These are phyloP conservation scores for Actinidia chinensis DNA, from an alignment of 179 eudicot genomes.

Conservation along the genomic window DNA sequence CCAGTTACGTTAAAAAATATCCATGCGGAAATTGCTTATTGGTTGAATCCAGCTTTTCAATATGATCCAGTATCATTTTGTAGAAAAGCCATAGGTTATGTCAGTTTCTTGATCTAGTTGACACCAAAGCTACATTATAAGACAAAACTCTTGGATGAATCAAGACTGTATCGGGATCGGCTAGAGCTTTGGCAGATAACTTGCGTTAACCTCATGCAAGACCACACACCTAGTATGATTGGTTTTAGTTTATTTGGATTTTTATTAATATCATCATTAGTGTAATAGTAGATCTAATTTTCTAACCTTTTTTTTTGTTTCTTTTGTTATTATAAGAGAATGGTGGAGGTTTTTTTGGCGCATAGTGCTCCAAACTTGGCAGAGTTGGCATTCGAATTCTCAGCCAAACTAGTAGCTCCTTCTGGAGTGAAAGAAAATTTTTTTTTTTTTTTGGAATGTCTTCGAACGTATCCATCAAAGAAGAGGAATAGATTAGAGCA, in stretches of 20 bases:
- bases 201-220: not conserved
- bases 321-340: not conserved
- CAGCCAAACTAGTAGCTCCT: conserved; percentile 15
- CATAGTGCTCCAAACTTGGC: conserved; percentile 13
- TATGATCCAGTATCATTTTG: conserved; percentile 2
- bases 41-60: not conserved
- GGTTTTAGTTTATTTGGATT: not conserved
- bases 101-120: not conserved
- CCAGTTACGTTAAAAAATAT: not conserved
- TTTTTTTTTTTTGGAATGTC: conserved; percentile 15
- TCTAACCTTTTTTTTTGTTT: not conserved
- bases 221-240: not conserved
- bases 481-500: conserved; percentile 12
- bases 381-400: conserved; percentile 1
- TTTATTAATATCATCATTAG: not conserved
- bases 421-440: not conserved
- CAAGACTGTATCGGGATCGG: not conserved
- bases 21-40: conserved; percentile 1
- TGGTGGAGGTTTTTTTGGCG: conserved; percentile 10
- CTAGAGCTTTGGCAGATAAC: not conserved
- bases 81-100: not conserved
- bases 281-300: too few species aligned
- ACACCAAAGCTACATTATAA: not conserved
- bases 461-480: conserved; percentile 3
- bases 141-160: not conserved